Percentiles rank a stretch among this genome's conserved stretches.
phyloP scores from a whole-genome alignment of 306 rosid species.

The Dicorynia guianensis region DNA sequence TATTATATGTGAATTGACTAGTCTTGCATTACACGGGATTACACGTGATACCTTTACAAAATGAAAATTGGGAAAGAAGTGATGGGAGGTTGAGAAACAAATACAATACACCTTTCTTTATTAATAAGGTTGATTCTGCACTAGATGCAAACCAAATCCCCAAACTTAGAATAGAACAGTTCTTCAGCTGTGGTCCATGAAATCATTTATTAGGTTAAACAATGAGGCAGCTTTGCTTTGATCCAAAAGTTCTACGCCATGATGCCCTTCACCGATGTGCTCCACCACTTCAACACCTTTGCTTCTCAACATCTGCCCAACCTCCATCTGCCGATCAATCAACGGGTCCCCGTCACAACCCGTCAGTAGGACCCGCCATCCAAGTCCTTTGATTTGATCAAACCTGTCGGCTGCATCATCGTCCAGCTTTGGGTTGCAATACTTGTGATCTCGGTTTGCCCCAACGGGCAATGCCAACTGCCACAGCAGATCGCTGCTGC shows the following conservation, averaged over 20 bases:
- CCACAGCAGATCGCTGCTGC: conserved; percentile 48
- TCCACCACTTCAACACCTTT: conserved; percentile 34
- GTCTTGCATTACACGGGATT: no score
- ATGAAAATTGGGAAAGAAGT: no score
- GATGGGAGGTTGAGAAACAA: no score
- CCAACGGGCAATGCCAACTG: conserved; percentile 50
- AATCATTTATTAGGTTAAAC: conserved; percentile 21
- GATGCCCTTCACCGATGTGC: conserved; percentile 42
- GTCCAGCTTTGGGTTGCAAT: conserved; percentile 46
- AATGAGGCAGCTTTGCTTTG: conserved; percentile 24
- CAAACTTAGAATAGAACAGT: neutral
- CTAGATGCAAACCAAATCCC: no score
- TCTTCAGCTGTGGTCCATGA: conserved; percentile 3
- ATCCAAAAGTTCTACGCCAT: conserved; percentile 37
- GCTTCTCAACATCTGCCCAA: conserved; percentile 35
- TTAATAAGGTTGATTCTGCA: no score
- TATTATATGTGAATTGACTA: no score
- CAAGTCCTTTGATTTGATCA: conserved; percentile 24
- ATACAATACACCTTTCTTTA: no score
- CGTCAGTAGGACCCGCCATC: conserved; percentile 39
- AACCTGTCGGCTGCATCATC: neutral
- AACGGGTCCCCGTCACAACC: conserved; percentile 51
- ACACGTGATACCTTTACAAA: no score
- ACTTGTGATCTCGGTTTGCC: conserved; percentile 50
- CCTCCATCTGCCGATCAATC: conserved; percentile 46